These are phyloP conservation scores for Talaromyces nanjingensis DNA, from an alignment of 495 filamentous ascomycete species.

Conservation along the genomic window DNA sequence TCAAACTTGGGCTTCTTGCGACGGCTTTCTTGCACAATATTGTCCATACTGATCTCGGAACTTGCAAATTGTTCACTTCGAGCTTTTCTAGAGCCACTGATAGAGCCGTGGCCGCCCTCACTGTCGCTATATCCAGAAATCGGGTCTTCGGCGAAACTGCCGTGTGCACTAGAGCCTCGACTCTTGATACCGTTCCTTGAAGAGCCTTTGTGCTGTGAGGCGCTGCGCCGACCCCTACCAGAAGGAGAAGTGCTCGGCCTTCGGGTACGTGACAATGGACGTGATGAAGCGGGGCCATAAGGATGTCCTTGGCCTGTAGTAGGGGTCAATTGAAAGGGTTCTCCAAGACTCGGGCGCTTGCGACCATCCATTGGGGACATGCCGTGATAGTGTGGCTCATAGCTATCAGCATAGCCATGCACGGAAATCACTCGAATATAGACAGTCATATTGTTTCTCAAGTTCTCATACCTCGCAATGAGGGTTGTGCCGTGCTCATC, in stretches of 20 bases:
- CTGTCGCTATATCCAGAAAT: conserved; percentile 71
- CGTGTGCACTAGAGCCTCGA: conserved; percentile 60
- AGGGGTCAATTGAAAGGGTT: conserved; percentile 52
- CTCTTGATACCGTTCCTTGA: conserved; percentile 61
- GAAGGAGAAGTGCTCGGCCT: conserved; percentile 82
- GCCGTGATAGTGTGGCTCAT: conserved; percentile 37
- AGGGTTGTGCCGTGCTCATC: conserved; percentile 78
- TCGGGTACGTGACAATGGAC: conserved; percentile 60
- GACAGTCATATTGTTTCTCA: conserved; percentile 80
- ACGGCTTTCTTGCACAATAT: conserved; percentile 94
- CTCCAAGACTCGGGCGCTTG: conserved; percentile 45
- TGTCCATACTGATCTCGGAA: conserved; percentile 93
- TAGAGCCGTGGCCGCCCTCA: conserved; percentile 66
- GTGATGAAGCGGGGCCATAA: conserved; percentile 53
- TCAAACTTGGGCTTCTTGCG: conserved; percentile 96
- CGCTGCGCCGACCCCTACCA: conserved; percentile 68
- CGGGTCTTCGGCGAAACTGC: conserved; percentile 56
- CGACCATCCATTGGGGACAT: conserved; percentile 33
- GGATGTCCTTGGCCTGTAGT: conserved; percentile 39
- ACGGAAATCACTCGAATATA: conserved; percentile 79
- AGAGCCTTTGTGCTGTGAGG: conserved; percentile 66
- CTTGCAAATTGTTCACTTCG: conserved; percentile 79
- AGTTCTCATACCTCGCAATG: conserved; percentile 93
- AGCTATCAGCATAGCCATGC: conserved; percentile 28
- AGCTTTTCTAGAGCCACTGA: conserved; percentile 59